These are phyloP conservation scores for Terana coerulea DNA, from an alignment of 768 basidiomycete genomes.

Conservation along the genomic window DNA sequence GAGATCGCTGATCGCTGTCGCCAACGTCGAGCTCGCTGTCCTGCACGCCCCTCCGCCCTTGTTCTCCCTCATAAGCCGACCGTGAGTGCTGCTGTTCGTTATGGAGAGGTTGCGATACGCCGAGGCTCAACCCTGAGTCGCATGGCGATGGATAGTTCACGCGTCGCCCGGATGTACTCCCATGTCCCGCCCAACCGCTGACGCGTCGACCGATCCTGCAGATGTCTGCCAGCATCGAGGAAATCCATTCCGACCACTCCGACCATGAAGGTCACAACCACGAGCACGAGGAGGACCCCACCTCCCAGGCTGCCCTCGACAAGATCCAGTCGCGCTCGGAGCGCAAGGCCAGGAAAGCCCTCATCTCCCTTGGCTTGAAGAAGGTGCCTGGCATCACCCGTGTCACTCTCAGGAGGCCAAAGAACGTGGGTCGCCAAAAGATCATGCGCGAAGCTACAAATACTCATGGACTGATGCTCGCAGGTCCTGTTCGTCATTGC, in stretches of 20 bases:
- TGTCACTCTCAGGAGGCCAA: conserved; percentile 91
- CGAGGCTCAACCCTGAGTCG: background rate
- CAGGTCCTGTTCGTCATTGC: conserved; percentile 91
- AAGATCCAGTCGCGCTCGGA: conserved; percentile 95
- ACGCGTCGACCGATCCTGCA: conserved; percentile 18
- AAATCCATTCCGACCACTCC: conserved; percentile 77
- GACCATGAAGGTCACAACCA: conserved; percentile 46
- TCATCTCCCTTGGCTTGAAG: conserved; percentile 88
- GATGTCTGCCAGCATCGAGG: conserved; percentile 87
- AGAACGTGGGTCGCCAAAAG: conserved; percentile 62
- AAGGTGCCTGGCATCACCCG: conserved; percentile 90
- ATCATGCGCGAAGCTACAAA: background rate
- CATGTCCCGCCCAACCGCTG: conserved; percentile 10
- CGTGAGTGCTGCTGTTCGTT: conserved; percentile 14
- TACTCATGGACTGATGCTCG: background rate
- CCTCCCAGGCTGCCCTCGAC: conserved; percentile 78
- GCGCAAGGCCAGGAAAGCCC: conserved; percentile 93
- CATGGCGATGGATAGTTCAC: conserved; percentile 29
- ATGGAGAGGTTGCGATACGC: background rate
- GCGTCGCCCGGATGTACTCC: conserved; percentile 25
- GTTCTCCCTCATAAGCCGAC: conserved; percentile 14
- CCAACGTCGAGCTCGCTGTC: conserved; percentile 31
- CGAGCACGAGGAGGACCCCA: conserved; percentile 73
- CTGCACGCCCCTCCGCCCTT: conserved; percentile 3
- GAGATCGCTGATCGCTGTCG: conserved; percentile 26